Evolutionary conservation across 2,329 filamentous ascomycete species (phyloP), one percentile per base, ranked within the genome.

Genomic region (Nigrospora oryzae): DNA sequence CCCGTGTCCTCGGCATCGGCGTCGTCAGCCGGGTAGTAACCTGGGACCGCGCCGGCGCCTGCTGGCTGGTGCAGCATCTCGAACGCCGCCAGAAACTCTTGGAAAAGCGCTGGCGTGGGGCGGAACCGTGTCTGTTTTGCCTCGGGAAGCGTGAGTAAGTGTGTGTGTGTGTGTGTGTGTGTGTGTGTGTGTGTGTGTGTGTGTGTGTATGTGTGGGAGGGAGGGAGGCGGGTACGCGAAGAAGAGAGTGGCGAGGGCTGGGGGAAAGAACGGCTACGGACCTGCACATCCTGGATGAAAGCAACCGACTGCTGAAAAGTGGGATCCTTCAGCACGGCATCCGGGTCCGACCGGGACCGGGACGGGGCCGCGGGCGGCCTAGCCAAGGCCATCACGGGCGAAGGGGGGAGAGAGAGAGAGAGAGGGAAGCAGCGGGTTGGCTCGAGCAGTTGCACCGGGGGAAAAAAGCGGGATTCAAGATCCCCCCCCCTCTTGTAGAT

Each of bases 261-360:
- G 2, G 11, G 11, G 11, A 33, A 28, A 33, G 11, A 8, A 19
- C 23, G 15, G 15, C 23, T 28, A n/a, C 39, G 17, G 32, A 19
- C 39, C 39, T 41, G 39, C 8, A 41, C 39, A 7, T 41, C 16
- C 23, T 41, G 39, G 32, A 41, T 41, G 31, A 41, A 41, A n/a
- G 31, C 16, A 16, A 41, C 28, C 31, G 39, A 41, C 15, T 33
- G 39, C n/a, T 16, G 17, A 15, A 41, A 41, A 12, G 31, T 41
- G 11, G 39, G 39, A 15, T 41, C 34, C 16, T 23, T 31, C 16
- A 41, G 39, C 14, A 41, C 12, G 13, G 32, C 39, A 14, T 41
- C 39, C 12, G 39, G 39, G 11, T 41, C 16, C 23, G 23, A 28
- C 23, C 23, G 23, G 23, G 23, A 28, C 23, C 23, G 23, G 23